A percentile compares a stretch with the other conserved stretches of the same genome.
Evolutionary conservation across 1,139 yeast genomes (phyloP).

Genomic region (Pneumocystis murina): DNA sequence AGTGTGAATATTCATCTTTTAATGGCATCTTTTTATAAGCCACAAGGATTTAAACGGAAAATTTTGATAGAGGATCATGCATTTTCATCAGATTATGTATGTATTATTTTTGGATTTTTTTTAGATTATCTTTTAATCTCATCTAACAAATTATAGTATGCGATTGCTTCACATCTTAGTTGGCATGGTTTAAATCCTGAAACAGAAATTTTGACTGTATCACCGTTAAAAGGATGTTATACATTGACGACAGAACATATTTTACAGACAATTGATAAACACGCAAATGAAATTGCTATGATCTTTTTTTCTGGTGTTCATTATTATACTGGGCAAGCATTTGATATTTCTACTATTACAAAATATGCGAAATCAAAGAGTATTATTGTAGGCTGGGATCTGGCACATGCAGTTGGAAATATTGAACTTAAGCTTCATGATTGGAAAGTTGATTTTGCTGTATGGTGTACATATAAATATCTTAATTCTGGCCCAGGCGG

Average conservation of each 20-base stretch:
- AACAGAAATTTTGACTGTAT: conserved; percentile 48
- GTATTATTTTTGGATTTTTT: not conserved
- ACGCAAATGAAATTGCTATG: conserved; percentile 53
- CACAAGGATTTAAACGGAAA: conserved; percentile 40
- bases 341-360: conserved; percentile 60
- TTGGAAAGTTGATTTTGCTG: conserved; percentile 87
- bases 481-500: conserved; percentile 88
- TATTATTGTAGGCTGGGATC: conserved; percentile 78
- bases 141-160: conserved; percentile 32
- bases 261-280: conserved; percentile 36
- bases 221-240: conserved; percentile 42
- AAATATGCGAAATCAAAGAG: conserved; percentile 38
- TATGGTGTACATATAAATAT: conserved; percentile 87
- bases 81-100: conserved; percentile 65
- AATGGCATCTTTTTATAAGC: conserved; percentile 59
- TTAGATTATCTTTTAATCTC: not conserved
- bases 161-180: conserved; percentile 58
- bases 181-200: conserved; percentile 45
- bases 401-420: conserved; percentile 90
- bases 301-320: conserved; percentile 80
- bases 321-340: conserved; percentile 79
- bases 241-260: conserved; percentile 51
- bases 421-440: conserved; percentile 62
- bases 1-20: conserved; percentile 70
- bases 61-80: conserved; percentile 75